phyloP scores from a whole-genome alignment of 2,329 filamentous ascomycete genomes.

The Lachnum nothofagi region DNA sequence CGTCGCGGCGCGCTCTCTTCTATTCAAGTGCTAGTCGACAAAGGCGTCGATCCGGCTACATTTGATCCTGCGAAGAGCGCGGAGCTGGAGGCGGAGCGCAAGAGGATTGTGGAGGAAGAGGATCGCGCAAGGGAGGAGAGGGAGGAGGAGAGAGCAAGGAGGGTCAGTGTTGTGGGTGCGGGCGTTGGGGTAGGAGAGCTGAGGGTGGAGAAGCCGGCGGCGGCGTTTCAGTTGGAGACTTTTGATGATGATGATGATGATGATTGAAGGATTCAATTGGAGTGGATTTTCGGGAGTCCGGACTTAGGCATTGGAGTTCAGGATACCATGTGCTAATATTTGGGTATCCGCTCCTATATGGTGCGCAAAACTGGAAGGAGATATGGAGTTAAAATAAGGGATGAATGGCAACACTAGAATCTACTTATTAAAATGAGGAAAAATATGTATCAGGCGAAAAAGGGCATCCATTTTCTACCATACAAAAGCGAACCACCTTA shows the following conservation, averaged over 20 bases:
- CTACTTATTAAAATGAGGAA: too few species aligned
- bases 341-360: too few species aligned
- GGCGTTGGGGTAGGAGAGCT: slow-evolving; percentile 14
- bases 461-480: not conserved
- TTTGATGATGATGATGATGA: slow-evolving; percentile 38
- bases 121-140: slow-evolving; percentile 33
- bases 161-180: slow-evolving; percentile 23
- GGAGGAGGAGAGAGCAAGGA: slow-evolving; percentile 25
- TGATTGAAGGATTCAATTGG: not conserved
- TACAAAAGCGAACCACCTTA: not conserved
- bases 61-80: slow-evolving; percentile 49
- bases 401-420: too few species aligned
- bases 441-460: not conserved
- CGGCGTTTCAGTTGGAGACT: slow-evolving; percentile 37
- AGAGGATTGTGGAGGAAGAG: slow-evolving; percentile 31
- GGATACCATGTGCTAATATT: too few species aligned
- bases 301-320: too few species aligned
- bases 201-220: slow-evolving; percentile 35
- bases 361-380: too few species aligned
- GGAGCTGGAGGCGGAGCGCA: slow-evolving; percentile 32
- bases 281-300: too few species aligned
- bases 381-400: too few species aligned
- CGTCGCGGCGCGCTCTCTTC: slow-evolving; percentile 61
- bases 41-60: slow-evolving; percentile 56
- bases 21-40: slow-evolving; percentile 57